A percentile compares a stretch with the other conserved stretches of the same genome.
These are phyloP conservation scores for Naematelia encephala DNA, from an alignment of 768 basidiomycete genomes.

Conservation along the genomic window DNA sequence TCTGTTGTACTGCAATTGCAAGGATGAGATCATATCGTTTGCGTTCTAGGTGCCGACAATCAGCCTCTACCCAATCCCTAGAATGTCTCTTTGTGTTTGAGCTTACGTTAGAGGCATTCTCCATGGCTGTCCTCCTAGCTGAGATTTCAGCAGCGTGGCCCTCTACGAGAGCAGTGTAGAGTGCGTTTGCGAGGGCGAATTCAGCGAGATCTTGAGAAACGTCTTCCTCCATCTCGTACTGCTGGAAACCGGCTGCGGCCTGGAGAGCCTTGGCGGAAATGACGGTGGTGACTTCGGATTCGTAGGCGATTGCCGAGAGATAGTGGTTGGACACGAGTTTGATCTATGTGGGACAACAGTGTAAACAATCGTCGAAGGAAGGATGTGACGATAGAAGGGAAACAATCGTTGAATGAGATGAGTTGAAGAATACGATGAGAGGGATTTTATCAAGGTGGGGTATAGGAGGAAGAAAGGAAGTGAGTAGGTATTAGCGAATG, in stretches of 20 bases:
- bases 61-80: too few relatives aligned
- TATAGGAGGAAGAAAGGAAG: not conserved
- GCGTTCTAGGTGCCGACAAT: constrained; percentile 70
- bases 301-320: constrained; percentile 75
- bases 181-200: constrained; percentile 93
- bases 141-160: constrained; percentile 85
- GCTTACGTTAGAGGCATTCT: constrained; percentile 83
- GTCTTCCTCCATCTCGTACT: constrained; percentile 98
- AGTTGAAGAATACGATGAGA: too few relatives aligned
- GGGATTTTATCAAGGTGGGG: too few relatives aligned
- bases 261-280: constrained; percentile 76
- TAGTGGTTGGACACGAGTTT: constrained; percentile 56
- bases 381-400: constrained; percentile 58
- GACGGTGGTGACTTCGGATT: constrained; percentile 69
- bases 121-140: constrained; percentile 92
- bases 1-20: constrained; percentile 96
- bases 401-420: too few relatives aligned
- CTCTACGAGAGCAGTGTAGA: constrained; percentile 91
- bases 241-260: constrained; percentile 83
- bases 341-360: constrained; percentile 34
- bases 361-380: constrained; percentile 57
- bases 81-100: not conserved
- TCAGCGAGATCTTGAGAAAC: constrained; percentile 88
- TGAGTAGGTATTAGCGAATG: too few relatives aligned
- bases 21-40: constrained; percentile 77